Evolutionary conservation across 2,329 filamentous ascomycete species (phyloP).

Genomic region (Thelonectria discophora): DNA sequence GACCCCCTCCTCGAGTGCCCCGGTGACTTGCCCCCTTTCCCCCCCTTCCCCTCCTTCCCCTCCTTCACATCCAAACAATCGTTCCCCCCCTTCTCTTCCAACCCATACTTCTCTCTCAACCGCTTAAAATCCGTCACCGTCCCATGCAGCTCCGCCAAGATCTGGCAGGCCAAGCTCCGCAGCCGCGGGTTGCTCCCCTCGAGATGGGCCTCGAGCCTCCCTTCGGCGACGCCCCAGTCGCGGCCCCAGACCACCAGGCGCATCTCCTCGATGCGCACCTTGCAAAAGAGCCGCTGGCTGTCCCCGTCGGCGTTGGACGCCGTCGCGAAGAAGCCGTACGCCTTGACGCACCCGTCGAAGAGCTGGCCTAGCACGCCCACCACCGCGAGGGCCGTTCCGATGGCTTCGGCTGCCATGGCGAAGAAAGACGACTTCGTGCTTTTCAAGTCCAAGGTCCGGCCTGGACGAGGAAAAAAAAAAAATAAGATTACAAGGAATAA

Average conservation of each 20-base stretch:
- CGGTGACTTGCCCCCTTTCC: constrained; percentile 28
- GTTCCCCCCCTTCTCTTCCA: constrained; percentile 44
- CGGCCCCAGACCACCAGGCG: constrained; percentile 57
- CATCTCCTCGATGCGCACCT: constrained; percentile 61
- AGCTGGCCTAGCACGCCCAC: constrained; percentile 57
- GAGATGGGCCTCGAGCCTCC: constrained; percentile 54
- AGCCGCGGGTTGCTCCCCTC: constrained; percentile 50
- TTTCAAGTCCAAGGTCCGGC: too few relatives aligned
- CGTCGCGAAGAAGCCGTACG: constrained; percentile 55
- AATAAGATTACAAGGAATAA: too few relatives aligned
- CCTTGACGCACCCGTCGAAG: constrained; percentile 57
- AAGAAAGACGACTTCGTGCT: neutral
- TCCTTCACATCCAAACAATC: constrained; percentile 24
- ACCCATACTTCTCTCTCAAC: constrained; percentile 54
- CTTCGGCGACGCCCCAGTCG: constrained; percentile 59
- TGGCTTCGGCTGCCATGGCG: constrained; percentile 49
- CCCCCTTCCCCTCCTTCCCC: constrained; percentile 15
- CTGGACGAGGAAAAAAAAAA: too few relatives aligned
- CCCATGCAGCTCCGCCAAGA: constrained; percentile 53
- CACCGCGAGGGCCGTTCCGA: constrained; percentile 55
- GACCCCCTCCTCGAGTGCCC: constrained; percentile 40
- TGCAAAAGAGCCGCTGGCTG: constrained; percentile 55
- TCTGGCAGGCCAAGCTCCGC: constrained; percentile 51
- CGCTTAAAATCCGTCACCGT: constrained; percentile 56
- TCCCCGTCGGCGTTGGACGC: constrained; percentile 54